Conservation (phyloP, 148 eudicot genomes). For the Rhododendron ovatum region DNA sequence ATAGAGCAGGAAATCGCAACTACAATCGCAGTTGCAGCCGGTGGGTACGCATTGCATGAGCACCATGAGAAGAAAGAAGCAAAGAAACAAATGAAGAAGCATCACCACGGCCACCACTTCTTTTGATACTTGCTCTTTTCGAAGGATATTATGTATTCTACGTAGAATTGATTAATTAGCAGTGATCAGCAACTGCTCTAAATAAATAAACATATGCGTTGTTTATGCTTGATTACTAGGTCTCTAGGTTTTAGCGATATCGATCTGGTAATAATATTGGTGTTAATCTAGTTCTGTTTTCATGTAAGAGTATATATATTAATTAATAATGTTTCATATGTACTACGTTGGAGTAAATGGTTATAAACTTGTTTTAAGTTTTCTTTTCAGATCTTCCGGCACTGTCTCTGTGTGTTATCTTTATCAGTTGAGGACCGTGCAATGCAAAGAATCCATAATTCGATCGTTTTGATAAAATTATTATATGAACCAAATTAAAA, state of each 20-base stretch:
- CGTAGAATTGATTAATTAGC: not conserved
- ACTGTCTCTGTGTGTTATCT: no score
- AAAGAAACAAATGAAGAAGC: conserved; percentile 38
- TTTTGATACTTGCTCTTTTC: not conserved
- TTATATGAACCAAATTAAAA: no score
- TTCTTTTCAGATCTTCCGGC: no score
- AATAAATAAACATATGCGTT: not conserved
- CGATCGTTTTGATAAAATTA: no score
- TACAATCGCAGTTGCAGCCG: conserved; percentile 41
- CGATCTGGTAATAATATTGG: not conserved
- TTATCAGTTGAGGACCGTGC: no score
- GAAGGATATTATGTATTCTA: not conserved
- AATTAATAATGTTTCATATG: no score
- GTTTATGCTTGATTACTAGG: not conserved
- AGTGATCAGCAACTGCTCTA: no score
- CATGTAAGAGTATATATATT: no score
- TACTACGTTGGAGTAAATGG: no score
- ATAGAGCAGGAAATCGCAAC: conserved; percentile 44
- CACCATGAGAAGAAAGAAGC: conserved; percentile 60
- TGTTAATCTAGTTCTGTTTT: no score
- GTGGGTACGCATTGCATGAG: conserved; percentile 54
- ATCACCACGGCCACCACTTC: conserved; percentile 32
- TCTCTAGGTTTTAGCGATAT: not conserved
- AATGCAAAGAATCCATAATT: no score
- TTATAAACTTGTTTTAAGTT: no score